Base-by-base conservation (phyloP, 2,329 filamentous ascomycete species). In the Zalaria sp. region DNA sequence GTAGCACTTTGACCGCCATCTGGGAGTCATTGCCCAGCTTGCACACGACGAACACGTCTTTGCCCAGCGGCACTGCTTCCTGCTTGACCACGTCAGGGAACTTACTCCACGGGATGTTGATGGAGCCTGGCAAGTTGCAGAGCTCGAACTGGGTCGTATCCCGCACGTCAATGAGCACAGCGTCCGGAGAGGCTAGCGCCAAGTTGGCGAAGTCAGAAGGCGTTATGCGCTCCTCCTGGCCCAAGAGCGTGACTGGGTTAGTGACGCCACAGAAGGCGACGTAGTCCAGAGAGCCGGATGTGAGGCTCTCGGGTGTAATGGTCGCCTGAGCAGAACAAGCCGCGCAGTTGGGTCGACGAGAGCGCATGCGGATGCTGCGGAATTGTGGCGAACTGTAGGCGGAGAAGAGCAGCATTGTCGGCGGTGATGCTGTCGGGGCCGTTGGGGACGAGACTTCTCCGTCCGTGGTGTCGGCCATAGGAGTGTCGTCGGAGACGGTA, bases 141-240 rank as follows among this genome's bases (percentile, higher is more conserved):
- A 96, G 78, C 10, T 82, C 80, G 49, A 84, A 95, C 46, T 94
- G 85, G 27, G 86, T 83, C 52, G 77, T 77, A 51, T 93, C 86
- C 2, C 91, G 72, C 1, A 93, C 86, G 49, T 96, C 91, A 2
- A 96, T 60, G 2, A 95, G 62, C 1, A 84, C 55, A 41, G 81
- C 76, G 2, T 54, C 50, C 43, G 43, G 46, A 32, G 34, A 42
- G 3, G 47, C 51, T 27, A 56, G 52, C 4, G 53, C 50, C 5
- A 57, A 43, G 27, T 44, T 43, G 1, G 68, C 64, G 51, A 85
- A 88, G 4, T 80, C 71, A 0, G 61, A 52, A 0, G 78, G 77
- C 0, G 77, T 73, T 29, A 94, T 70, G 5, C 87, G 73, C 50
- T 91, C 81, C 1, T 77, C 68, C 0, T 75, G 62, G 4, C 53